phyloP scores from a whole-genome alignment of 2,329 filamentous ascomycete genomes.

The Claviceps humidiphila region DNA sequence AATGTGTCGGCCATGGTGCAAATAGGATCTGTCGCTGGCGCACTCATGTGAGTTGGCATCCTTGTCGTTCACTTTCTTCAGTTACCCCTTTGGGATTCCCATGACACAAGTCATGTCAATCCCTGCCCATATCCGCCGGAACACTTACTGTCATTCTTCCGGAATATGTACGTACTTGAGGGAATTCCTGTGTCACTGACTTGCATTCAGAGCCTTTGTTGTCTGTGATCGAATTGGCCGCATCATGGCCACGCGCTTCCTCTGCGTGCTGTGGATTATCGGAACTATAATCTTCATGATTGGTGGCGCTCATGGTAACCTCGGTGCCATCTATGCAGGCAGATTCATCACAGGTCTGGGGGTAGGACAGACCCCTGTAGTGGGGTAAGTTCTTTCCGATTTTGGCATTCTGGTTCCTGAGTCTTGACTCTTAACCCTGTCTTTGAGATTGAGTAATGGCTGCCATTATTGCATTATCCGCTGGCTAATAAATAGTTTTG shows the following conservation, averaged over 20 bases:
- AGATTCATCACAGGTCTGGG: conserved; percentile 54
- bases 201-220: conserved; percentile 36
- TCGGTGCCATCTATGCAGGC: conserved; percentile 48
- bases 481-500: too few relatives aligned
- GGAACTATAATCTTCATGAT: conserved; percentile 47
- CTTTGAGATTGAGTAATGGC: too few relatives aligned
- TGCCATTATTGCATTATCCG: too few relatives aligned
- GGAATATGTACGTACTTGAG: too few relatives aligned
- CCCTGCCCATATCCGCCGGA: too few relatives aligned
- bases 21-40: conserved; percentile 60
- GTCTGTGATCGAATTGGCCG: conserved; percentile 49
- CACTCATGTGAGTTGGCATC: conserved; percentile 33
- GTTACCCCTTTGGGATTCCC: not conserved
- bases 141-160: too few relatives aligned
- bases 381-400: conserved; percentile 27
- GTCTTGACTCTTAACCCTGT: not conserved
- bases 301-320: conserved; percentile 33
- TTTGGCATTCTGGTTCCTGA: not conserved
- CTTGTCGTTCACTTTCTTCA: not conserved
- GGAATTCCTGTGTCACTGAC: not conserved
- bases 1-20: conserved; percentile 77
- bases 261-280: conserved; percentile 43
- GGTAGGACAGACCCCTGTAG: conserved; percentile 53
- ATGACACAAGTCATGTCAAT: not conserved
- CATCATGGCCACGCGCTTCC: conserved; percentile 46